Base-by-base conservation (phyloP, 2,329 filamentous ascomycete species). In the Ampelomyces quisqualis region DNA sequence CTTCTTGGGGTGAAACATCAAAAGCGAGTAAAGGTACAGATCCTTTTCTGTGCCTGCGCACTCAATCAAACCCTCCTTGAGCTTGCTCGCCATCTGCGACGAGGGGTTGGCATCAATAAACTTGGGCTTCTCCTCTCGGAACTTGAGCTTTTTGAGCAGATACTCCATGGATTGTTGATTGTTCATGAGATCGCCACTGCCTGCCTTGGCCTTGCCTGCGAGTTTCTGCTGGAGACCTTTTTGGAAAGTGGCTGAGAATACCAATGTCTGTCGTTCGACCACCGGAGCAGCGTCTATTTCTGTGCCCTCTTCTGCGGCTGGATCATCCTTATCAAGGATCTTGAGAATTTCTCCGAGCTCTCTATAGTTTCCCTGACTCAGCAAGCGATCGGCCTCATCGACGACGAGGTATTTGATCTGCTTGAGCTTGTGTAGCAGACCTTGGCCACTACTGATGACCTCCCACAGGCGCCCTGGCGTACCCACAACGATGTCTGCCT, bases 171-270 rank as follows among this genome's bases (percentile, higher is more conserved):
- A 91, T 57, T 94, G 83, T 48, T 84, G 81, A 41, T 88, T 81
- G 56, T 77, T 81, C 71, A 87, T 78, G 20, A 90, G 69, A 51
- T 33, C 23, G 18, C 85, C 79, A 5, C 45, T 42, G 23, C 70
- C 71, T 50, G 74, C 79, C 41, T 80, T 94, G 11, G 43, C 49
- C 36, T 65, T 66, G 18, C 88, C 86, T 1, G 87, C 82, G 9
- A 98, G 77, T 67, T 96, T 97, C 56, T 91, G 88, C 64, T 97
- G 91, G 20, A 98, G 72, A 1, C 85, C 84, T 60, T 90, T 91
- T 64, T 95, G 87, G 67, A 98, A 95, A 0, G 93, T 98, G 0
- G 93, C 93, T 0, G 93, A 97, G 68, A 98, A 98, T 14, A 98
- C 89, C 0, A 98, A 78, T 0, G 90, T 97, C 64, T 98, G 93